A percentile compares a stretch with the other conserved stretches of the same genome.
Evolutionary conservation across 2,329 filamentous ascomycete genomes (phyloP).

Genomic region (Tolypocladium pustulatum): DNA sequence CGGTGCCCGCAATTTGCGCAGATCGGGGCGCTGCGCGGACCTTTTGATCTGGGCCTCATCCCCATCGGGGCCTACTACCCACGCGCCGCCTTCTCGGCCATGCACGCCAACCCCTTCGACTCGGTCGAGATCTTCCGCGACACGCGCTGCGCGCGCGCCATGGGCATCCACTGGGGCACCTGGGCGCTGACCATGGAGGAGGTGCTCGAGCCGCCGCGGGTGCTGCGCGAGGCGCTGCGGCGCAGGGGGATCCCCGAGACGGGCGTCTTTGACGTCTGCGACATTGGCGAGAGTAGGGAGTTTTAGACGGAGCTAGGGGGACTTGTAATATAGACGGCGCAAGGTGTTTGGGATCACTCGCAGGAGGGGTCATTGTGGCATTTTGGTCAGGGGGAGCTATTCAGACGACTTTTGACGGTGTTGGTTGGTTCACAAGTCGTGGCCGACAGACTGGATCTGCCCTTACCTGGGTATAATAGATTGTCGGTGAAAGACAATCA

Average conservation of each 20-base stretch:
- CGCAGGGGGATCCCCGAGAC: conserved; percentile 56
- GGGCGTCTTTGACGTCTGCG: conserved; percentile 71
- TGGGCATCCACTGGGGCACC: conserved; percentile 89
- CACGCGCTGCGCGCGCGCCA: conserved; percentile 63
- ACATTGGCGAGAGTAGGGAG: conserved; percentile 74
- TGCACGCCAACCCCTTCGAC: conserved; percentile 83
- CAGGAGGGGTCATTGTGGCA: neutral
- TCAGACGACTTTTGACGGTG: neutral
- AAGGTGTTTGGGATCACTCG: neutral
- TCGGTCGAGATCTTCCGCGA: conserved; percentile 83
- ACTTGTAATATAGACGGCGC: neutral
- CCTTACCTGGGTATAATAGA: no score
- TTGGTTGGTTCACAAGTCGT: no score
- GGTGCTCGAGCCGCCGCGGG: conserved; percentile 67
- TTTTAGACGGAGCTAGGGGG: conserved; percentile 37
- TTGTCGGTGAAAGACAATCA: neutral
- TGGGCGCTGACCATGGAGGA: conserved; percentile 84
- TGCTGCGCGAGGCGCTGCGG: conserved; percentile 62
- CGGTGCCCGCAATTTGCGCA: conserved; percentile 75
- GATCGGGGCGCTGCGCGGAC: conserved; percentile 69
- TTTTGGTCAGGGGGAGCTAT: neutral
- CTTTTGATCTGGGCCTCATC: conserved; percentile 85
- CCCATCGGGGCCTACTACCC: conserved; percentile 86
- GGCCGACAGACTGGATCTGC: no score
- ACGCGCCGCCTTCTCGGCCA: conserved; percentile 59